Conservation (phyloP, 176 grass and related monocot genomes). For the Triticum dicoccoides region DNA sequence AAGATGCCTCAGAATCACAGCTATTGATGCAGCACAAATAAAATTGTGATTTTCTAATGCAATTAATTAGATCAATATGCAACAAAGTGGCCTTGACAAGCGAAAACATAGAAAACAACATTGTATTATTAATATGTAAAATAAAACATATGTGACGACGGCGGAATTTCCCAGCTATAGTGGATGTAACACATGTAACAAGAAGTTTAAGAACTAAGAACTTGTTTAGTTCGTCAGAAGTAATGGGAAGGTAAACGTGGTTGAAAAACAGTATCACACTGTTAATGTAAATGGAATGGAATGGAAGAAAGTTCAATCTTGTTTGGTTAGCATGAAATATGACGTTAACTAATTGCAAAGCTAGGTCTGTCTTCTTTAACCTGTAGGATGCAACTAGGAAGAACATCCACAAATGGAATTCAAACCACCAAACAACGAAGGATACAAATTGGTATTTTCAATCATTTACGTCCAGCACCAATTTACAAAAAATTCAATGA, state of each 20-base stretch:
- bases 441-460: background rate
- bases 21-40: slow-evolving; percentile 13
- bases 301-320: too few species aligned
- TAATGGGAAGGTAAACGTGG: too few species aligned
- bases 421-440: background rate
- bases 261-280: too few species aligned
- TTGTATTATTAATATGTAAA: background rate
- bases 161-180: background rate
- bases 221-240: background rate
- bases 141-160: slow-evolving; percentile 21
- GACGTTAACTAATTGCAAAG: background rate
- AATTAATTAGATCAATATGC: background rate
- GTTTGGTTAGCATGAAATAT: too few species aligned
- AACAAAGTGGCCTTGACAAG: background rate
- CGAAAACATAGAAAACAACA: background rate
- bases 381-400: background rate
- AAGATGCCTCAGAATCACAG: background rate
- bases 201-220: background rate
- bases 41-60: background rate
- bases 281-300: too few species aligned
- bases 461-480: background rate
- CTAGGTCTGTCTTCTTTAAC: background rate
- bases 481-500: background rate
- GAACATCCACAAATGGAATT: background rate
- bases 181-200: slow-evolving; percentile 12